A percentile compares a stretch with the other conserved stretches of the same genome.
These are phyloP conservation scores for Lipomyces spencermartinsiae DNA, from an alignment of 805 yeast species.

Conservation along the genomic window DNA sequence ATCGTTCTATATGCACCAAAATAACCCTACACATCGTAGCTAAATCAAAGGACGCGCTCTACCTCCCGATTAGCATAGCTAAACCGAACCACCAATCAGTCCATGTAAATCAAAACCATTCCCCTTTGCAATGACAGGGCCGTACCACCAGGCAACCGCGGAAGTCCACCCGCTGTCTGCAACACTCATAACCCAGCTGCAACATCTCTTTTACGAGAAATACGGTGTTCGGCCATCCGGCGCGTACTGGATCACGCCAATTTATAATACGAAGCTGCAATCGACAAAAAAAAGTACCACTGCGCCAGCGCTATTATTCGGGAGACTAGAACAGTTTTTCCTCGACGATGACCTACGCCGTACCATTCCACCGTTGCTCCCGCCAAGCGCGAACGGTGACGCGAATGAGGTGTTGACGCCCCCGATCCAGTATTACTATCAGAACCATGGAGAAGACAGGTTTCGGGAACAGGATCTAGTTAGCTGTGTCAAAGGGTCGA, in stretches of 20 bases:
- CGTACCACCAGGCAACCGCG: neutral
- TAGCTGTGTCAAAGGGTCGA: slow-evolving; percentile 12
- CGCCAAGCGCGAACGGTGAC: neutral
- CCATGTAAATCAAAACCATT: neutral
- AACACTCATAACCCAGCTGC: slow-evolving; percentile 8
- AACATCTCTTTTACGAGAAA: slow-evolving; percentile 8
- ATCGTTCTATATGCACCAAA: neutral
- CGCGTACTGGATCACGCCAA: slow-evolving; percentile 18
- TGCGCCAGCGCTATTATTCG: slow-evolving; percentile 8
- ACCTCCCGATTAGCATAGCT: too few relatives aligned
- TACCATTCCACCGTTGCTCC: slow-evolving; percentile 15
- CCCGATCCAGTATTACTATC: slow-evolving; percentile 10
- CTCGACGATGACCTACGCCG: slow-evolving; percentile 18
- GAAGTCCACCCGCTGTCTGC: neutral
- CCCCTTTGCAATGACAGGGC: neutral
- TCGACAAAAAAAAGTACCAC: neutral
- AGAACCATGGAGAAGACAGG: neutral
- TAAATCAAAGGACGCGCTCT: neutral
- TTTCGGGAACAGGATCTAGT: slow-evolving; percentile 12
- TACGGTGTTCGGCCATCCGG: slow-evolving; percentile 22
- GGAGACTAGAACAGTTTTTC: slow-evolving; percentile 15
- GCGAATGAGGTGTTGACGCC: neutral
- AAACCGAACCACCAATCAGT: neutral
- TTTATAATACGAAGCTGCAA: slow-evolving; percentile 3
- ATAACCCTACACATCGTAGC: neutral